These are phyloP conservation scores for Grammothele lineata DNA, from an alignment of 768 basidiomycete genomes.

Conservation along the genomic window DNA sequence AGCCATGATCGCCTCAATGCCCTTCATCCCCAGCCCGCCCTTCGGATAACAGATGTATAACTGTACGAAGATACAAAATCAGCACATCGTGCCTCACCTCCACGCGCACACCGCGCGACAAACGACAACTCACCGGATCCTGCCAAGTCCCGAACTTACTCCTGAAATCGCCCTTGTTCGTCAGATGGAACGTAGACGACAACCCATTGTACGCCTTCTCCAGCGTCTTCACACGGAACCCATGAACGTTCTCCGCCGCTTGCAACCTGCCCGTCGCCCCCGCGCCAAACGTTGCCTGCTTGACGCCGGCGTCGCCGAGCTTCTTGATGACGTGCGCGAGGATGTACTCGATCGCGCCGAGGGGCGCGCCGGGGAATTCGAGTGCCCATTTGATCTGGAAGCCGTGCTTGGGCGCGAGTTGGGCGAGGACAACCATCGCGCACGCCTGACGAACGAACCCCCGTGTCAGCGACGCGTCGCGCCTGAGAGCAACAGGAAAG, in stretches of 20 bases:
- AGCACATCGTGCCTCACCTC: too few species aligned
- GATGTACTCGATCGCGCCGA: slow-evolving; percentile 37
- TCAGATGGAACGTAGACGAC: slow-evolving; percentile 29
- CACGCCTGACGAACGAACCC: slow-evolving; percentile 24
- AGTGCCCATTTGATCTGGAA: slow-evolving; percentile 45
- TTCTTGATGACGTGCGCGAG: slow-evolving; percentile 34
- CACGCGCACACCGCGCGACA: not conserved
- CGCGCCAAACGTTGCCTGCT: slow-evolving; percentile 36
- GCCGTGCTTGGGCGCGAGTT: slow-evolving; percentile 35
- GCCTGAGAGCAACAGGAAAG: not conserved
- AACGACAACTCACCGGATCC: slow-evolving; percentile 25
- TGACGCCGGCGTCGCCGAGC: slow-evolving; percentile 34
- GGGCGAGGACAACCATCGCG: slow-evolving; percentile 37
- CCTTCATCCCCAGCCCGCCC: slow-evolving; percentile 28
- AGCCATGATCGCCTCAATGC: slow-evolving; percentile 31
- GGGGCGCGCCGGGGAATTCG: slow-evolving; percentile 39
- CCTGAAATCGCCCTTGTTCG: slow-evolving; percentile 36
- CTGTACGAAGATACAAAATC: slow-evolving; percentile 14
- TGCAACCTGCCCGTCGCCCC: slow-evolving; percentile 30
- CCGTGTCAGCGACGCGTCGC: not conserved
- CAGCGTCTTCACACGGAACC: slow-evolving; percentile 31
- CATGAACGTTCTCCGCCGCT: slow-evolving; percentile 29
- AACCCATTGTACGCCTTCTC: slow-evolving; percentile 38
- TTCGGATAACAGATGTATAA: slow-evolving; percentile 31
- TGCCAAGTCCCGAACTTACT: slow-evolving; percentile 31